A percentile compares a stretch with the other conserved stretches of the same genome.
Evolutionary conservation across 2,329 filamentous ascomycete genomes (phyloP).

Genomic region (Aureobasidium lini): DNA sequence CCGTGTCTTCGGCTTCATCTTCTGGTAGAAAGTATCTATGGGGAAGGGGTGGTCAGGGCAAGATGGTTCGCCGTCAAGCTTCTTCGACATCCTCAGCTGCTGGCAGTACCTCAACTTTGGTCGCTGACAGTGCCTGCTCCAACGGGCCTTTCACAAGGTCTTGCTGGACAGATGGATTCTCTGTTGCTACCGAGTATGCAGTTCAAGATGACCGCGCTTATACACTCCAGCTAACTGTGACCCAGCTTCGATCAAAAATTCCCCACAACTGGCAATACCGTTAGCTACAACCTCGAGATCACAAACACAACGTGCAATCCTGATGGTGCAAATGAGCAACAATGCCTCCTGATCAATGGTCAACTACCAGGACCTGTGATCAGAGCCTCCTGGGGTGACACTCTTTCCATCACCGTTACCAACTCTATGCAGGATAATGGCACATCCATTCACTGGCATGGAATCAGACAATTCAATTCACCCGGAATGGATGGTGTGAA

Average conservation of each 20-base stretch:
- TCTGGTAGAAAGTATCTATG: slow-evolving; percentile 12
- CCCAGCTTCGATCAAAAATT: slow-evolving; percentile 33
- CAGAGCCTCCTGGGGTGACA: slow-evolving; percentile 37
- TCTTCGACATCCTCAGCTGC: background rate
- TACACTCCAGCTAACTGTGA: background rate
- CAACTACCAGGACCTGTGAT: slow-evolving; percentile 61
- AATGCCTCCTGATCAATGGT: slow-evolving; percentile 50
- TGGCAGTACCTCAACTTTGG: background rate
- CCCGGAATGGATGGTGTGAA: slow-evolving; percentile 51
- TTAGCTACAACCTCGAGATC: slow-evolving; percentile 27
- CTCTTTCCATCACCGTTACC: slow-evolving; percentile 45
- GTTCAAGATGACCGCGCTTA: no score
- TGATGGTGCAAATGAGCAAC: slow-evolving; percentile 29
- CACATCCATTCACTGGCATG: slow-evolving; percentile 56
- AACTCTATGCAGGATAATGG: slow-evolving; percentile 48
- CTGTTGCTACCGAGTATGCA: slow-evolving; percentile 33
- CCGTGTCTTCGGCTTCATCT: background rate
- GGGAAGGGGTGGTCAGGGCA: slow-evolving; percentile 15
- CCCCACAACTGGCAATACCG: slow-evolving; percentile 32
- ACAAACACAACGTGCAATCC: slow-evolving; percentile 31
- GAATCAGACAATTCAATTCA: slow-evolving; percentile 48
- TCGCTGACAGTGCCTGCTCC: slow-evolving; percentile 28
- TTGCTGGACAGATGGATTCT: slow-evolving; percentile 38
- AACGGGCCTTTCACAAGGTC: slow-evolving; percentile 33
- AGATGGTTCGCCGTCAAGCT: slow-evolving; percentile 7